A percentile compares a stretch with the other conserved stretches of the same genome.
Conservation (phyloP, 352 stramenopile species). For the Globisporangium spiculum region DNA sequence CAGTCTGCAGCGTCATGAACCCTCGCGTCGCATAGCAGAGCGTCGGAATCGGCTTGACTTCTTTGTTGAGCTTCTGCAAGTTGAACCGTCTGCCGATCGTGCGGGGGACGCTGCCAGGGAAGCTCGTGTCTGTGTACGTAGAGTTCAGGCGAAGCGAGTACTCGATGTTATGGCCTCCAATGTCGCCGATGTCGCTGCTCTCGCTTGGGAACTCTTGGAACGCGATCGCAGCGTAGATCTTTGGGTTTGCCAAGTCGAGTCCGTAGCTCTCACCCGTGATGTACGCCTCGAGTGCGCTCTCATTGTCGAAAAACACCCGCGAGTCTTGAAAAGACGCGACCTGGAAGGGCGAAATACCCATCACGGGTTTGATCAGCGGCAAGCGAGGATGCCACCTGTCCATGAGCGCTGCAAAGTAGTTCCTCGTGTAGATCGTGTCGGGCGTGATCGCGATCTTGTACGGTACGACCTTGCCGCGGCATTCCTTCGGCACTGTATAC, state of each 20-base stretch:
- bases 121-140: constrained; percentile 31
- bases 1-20: constrained; percentile 76
- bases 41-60: constrained; percentile 22
- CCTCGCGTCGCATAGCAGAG: constrained; percentile 54
- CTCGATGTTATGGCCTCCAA: constrained; percentile 33
- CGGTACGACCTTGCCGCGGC: constrained; percentile 49
- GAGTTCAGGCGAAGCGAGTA: constrained; percentile 75
- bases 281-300: constrained; percentile 50
- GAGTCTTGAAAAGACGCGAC: constrained; percentile 56
- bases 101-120: constrained; percentile 40
- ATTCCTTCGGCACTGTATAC: constrained; percentile 46
- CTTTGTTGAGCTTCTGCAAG: constrained; percentile 22
- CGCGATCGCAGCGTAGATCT: constrained; percentile 65
- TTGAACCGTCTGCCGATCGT: constrained; percentile 24
- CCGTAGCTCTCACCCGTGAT: constrained; percentile 52
- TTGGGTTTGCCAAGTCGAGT: constrained; percentile 37
- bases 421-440: constrained; percentile 61
- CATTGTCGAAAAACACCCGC: constrained; percentile 56
- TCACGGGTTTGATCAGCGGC: constrained; percentile 32
- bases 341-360: constrained; percentile 42
- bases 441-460: constrained; percentile 77
- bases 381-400: constrained; percentile 62
- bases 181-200: constrained; percentile 32
- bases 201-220: constrained; percentile 51
- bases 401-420: constrained; percentile 49